Base-by-base conservation (phyloP, 2,329 filamentous ascomycete genomes). In the Phialemoniopsis sp. region DNA sequence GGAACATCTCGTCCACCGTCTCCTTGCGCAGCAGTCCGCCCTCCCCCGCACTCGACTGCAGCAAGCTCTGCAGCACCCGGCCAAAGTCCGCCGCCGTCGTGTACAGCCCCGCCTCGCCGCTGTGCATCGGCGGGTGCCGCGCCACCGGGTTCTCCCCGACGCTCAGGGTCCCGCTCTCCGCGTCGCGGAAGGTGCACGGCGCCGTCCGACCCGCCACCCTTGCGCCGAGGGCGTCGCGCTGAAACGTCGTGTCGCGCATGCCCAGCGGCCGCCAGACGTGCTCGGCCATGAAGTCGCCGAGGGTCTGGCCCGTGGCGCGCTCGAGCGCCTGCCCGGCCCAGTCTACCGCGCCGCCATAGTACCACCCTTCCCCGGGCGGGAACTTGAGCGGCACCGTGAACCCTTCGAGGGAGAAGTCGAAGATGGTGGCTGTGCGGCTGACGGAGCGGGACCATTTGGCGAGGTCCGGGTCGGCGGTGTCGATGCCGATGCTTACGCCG, bases 251-350 rank as follows among this genome's bases (percentile, higher is more conserved):
- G 39, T 63, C 56, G 5, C 33, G 29, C 49, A 68, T 62, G 12
- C 52, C 56, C 10, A 67, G 50, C 1, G 60, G 62, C 4, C 43
- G 43, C n/a, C 66, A 60, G 13, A 69, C 48, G 48, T 65, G 47
- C 35, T 51, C 37, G 26, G 56, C 21, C 21, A 26, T 26, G 21
- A 26, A 68, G 5, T 46, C 48, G 0, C 58, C 58, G 3, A 76
- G 51, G 1, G 44, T 46, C 37, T 56, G 46, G 7, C 60, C 60
- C 0, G 62, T 66, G 5, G 68, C 33, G 5, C 51, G 52, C 49
- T 73, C 66, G 5, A 77, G 52, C 1, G 66, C 54, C 6, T 64
- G 42, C 4, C 68, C 71, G 1, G 66, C 71, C 62, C 68, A 76
- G 56, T 77, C 73, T 32, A 66, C 41, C 0, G 56, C 54, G 4